Evolutionary conservation across 2,329 filamentous ascomycete genomes (phyloP).

Genomic region (Xylogone sp.): DNA sequence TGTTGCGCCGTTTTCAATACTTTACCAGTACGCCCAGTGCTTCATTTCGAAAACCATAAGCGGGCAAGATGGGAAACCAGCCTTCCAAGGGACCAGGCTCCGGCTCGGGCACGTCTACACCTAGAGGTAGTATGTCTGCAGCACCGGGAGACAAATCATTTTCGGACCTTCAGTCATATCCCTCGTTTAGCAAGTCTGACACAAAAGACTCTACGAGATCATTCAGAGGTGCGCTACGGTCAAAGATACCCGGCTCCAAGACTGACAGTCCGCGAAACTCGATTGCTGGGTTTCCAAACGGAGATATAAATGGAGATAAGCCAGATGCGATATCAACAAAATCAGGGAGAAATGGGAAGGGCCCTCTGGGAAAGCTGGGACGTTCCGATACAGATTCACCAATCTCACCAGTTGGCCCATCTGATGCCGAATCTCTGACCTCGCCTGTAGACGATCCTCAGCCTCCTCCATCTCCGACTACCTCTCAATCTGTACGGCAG

Average conservation of each 20-base stretch:
- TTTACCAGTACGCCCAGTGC: not conserved
- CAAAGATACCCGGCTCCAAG: constrained; percentile 70
- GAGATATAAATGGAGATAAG: constrained; percentile 57
- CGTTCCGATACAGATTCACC: constrained; percentile 39
- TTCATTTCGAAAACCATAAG: not conserved
- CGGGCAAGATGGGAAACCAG: constrained; percentile 68
- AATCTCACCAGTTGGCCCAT: constrained; percentile 10
- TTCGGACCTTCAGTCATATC: constrained; percentile 69
- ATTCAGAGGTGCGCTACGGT: constrained; percentile 71
- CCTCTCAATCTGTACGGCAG: constrained; percentile 67
- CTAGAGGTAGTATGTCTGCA: constrained; percentile 23
- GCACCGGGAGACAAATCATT: constrained; percentile 23
- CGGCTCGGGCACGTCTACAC: constrained; percentile 23
- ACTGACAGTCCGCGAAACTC: constrained; percentile 84
- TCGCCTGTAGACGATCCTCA: constrained; percentile 48
- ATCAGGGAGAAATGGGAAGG: constrained; percentile 60
- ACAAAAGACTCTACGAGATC: constrained; percentile 90
- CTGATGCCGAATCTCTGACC: constrained; percentile 34
- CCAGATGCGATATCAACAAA: constrained; percentile 72
- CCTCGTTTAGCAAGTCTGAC: constrained; percentile 87
- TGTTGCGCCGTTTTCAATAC: not conserved
- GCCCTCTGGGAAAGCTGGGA: constrained; percentile 33
- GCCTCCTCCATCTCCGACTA: constrained; percentile 81
- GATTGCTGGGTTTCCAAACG: constrained; percentile 45
- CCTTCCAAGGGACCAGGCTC: constrained; percentile 42